Evolutionary conservation across 1,284 basidiomycete species (phyloP).

Genomic region (Trametes pubescens): DNA sequence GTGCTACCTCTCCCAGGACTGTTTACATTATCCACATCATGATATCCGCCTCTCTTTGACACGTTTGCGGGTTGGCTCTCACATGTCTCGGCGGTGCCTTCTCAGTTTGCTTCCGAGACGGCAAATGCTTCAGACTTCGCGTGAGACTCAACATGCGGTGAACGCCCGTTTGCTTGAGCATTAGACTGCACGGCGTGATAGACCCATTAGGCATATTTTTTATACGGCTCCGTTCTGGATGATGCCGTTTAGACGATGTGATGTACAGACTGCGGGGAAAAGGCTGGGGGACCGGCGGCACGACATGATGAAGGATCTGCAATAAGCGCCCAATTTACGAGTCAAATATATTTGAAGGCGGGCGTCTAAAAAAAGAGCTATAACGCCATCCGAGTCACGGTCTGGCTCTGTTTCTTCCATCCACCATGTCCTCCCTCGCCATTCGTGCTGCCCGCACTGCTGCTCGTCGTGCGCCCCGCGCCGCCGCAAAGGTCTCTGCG

Average conservation of each 20-base stretch:
- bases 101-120: constrained; percentile 1
- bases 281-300: not conserved
- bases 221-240: not conserved
- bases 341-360: constrained; percentile 18
- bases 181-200: too few species aligned
- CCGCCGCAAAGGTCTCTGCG: constrained; percentile 52
- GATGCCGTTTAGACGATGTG: not conserved
- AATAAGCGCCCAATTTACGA: constrained; percentile 24
- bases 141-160: not conserved
- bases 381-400: constrained; percentile 27
- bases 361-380: constrained; percentile 28
- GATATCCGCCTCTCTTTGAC: not conserved
- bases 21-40: not conserved
- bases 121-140: not conserved
- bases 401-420: constrained; percentile 24
- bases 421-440: constrained; percentile 67
- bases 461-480: constrained; percentile 63
- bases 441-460: constrained; percentile 70
- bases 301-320: constrained; percentile 15
- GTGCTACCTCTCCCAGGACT: not conserved
- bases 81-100: not conserved
- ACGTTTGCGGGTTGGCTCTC: not conserved
- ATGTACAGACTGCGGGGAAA: not conserved
- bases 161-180: too few species aligned
- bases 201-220: not conserved